Conservation (phyloP, 2,329 filamentous ascomycete genomes). For the Tolypocladium tropicale region DNA sequence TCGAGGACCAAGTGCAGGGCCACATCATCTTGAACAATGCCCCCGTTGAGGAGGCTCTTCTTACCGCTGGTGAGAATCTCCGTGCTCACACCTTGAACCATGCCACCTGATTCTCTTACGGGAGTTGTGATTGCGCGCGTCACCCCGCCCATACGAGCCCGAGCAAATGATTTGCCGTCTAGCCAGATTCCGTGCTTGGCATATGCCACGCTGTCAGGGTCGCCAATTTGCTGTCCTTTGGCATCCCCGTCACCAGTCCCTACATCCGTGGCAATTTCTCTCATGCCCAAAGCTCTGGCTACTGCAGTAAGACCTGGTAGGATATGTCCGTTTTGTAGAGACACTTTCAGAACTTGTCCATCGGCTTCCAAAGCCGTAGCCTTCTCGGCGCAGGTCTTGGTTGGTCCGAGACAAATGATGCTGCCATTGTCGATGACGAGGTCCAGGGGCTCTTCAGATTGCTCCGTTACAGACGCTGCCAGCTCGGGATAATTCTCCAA, state of each 20-base stretch:
- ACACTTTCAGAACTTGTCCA: background rate
- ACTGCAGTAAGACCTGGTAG: background rate
- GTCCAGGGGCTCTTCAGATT: background rate
- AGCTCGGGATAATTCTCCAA: background rate
- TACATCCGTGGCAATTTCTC: background rate
- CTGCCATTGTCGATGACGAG: background rate
- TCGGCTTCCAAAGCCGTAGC: background rate
- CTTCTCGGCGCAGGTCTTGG: background rate
- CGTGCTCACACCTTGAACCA: slow-evolving; percentile 23
- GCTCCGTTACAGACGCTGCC: background rate
- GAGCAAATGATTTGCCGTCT: slow-evolving; percentile 27
- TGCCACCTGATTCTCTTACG: slow-evolving; percentile 12
- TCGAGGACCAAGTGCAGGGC: slow-evolving; percentile 15
- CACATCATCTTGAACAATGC: background rate
- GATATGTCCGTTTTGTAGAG: background rate
- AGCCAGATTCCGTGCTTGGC: slow-evolving; percentile 30
- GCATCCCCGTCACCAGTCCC: background rate
- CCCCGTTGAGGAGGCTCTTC: background rate
- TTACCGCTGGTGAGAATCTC: background rate
- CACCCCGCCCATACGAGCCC: slow-evolving; percentile 32
- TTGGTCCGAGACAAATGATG: background rate
- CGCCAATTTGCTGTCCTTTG: slow-evolving; percentile 5
- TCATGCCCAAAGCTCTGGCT: background rate
- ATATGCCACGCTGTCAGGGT: slow-evolving; percentile 20
- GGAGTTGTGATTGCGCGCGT: slow-evolving; percentile 32